phyloP scores from a whole-genome alignment of 371 early-diverging fungal species.

The Furculomyces boomerangus region DNA sequence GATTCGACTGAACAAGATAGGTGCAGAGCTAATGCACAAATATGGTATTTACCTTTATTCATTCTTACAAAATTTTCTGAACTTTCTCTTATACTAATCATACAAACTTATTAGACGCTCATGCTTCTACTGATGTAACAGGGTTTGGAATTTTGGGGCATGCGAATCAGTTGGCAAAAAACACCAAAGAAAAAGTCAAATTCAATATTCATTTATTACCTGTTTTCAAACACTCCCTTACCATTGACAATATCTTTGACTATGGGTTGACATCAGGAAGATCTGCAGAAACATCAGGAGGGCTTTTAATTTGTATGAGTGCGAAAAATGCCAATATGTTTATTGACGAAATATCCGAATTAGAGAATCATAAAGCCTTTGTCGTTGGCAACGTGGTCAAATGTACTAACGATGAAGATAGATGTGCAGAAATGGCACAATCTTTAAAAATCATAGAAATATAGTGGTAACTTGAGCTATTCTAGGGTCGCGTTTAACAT shows the following conservation, averaged over 20 bases:
- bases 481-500: too few species aligned
- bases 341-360: constrained; percentile 5
- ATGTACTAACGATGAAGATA: constrained; percentile 2
- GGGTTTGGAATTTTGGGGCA: constrained; percentile 20
- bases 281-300: constrained; percentile 15
- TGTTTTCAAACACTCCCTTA: constrained; percentile 5
- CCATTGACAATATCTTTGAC: constrained; percentile 3
- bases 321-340: constrained; percentile 8
- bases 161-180: constrained; percentile 12
- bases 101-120: background rate
- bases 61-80: background rate
- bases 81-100: background rate
- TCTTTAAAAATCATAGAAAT: too few species aligned
- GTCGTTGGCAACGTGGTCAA: constrained; percentile 11
- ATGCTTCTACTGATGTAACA: constrained; percentile 17
- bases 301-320: constrained; percentile 9
- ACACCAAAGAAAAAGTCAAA: constrained; percentile 6
- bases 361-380: constrained; percentile 16
- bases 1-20: constrained; percentile 10
- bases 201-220: constrained; percentile 15
- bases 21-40: constrained; percentile 17
- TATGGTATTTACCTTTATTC: constrained; percentile 6
- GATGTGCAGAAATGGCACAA: too few species aligned
- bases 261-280: constrained; percentile 6
- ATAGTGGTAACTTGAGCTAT: too few species aligned